Evolutionary conservation across 495 filamentous ascomycete genomes (phyloP).

Genomic region (Podospora comata): DNA sequence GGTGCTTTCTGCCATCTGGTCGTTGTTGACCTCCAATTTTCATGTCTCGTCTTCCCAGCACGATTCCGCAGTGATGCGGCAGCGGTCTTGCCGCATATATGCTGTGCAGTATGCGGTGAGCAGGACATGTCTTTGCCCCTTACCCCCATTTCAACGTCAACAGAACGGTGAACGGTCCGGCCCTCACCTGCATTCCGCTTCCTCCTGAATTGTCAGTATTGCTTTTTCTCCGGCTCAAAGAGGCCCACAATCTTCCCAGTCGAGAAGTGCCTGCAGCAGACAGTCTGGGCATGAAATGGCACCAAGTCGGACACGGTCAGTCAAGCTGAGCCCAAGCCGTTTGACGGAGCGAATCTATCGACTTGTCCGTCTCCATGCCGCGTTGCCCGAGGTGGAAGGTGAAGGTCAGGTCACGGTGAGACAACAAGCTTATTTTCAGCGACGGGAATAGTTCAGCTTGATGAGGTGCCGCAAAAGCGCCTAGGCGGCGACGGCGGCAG

Average conservation of each 20-base stretch:
- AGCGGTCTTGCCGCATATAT: not conserved
- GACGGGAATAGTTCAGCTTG: not conserved
- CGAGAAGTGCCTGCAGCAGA: not conserved
- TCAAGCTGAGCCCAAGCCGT: not conserved
- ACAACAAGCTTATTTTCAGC: not conserved
- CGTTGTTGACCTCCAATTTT: not conserved
- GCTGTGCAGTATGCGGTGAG: not conserved
- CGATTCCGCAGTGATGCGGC: not conserved
- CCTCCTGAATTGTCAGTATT: not conserved
- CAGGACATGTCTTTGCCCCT: constrained; percentile 2
- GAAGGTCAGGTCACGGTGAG: constrained; percentile 5
- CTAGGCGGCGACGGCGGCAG: too few species aligned
- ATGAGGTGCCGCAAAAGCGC: not conserved
- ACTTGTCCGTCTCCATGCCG: not conserved
- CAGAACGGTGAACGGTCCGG: constrained; percentile 1
- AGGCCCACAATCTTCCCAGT: constrained; percentile 5
- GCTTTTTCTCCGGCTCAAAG: not conserved
- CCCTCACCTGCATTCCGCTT: constrained; percentile 3
- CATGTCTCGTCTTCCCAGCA: not conserved
- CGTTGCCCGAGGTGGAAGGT: not conserved
- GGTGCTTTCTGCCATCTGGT: not conserved
- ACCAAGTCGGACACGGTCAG: not conserved
- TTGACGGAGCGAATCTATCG: not conserved
- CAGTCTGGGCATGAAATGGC: not conserved
- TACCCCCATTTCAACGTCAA: not conserved